Evolutionary conservation across 140 eudicot species (phyloP), one percentile per base, ranked within the genome.

Genomic region (Flaveria floridana): DNA sequence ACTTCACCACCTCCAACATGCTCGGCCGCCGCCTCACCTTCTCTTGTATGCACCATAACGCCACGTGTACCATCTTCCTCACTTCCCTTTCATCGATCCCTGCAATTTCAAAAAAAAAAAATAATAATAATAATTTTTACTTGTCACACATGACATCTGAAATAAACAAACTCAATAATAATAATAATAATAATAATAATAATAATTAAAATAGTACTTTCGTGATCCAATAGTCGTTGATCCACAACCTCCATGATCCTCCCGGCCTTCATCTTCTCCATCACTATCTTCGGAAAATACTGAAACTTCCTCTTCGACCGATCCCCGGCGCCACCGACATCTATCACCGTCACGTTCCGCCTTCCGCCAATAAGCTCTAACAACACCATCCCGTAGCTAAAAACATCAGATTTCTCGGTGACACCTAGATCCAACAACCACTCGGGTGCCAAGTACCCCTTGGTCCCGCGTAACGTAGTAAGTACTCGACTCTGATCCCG

Each of bases 11-110:
- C 63, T 68, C 80, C 41, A 80, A 70, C 98, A 92, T 92, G 13
- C 76, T 89, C 13, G 98, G 98, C 82, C 98, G 71, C 18, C 86
- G 73, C 76, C 89, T 79, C 37, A 91, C 81, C 78, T 84, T 83
- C 80, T 92, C 98, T 50, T 92, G 98, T 72, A 92, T 87, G 52
- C 98, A 92, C 96, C 96, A 89, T 48, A 92, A 50, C 11, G 89
- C 96, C 62, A 89, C 83, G 47, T 73, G 76, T 8, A 86, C 90
- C 88, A 92, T 4, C 51, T 77, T 87, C 74, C 6, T 83, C 61
- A 89, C 86, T 67, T 86, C 83, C 18, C 52, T 83, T 57, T 89
- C 92, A 4, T 86, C 86, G 39, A 92, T 51, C 12, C 66, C 76
- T 72, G 1, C 6, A 25, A 1, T 21, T 2, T 11, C 0, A 0